Evolutionary conservation across 257 asterid genomes (phyloP).

Genomic region (Striga asiatica): DNA sequence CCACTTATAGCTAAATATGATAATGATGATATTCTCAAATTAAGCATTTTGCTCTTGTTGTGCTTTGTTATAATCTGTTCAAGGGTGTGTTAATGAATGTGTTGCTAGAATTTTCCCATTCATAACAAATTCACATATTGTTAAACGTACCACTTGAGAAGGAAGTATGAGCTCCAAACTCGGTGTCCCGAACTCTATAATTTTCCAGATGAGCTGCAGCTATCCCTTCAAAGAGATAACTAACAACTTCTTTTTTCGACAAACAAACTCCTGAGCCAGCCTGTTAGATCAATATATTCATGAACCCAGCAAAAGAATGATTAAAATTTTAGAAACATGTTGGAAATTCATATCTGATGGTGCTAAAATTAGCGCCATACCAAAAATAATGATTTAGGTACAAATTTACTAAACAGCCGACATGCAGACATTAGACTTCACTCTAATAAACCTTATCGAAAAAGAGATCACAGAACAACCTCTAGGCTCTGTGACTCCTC

Average conservation of each 20-base stretch:
- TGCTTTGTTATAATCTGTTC: too few relatives aligned
- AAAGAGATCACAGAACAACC: not conserved
- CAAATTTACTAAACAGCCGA: not conserved
- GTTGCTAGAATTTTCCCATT: too few relatives aligned
- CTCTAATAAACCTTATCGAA: not conserved
- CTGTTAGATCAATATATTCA: conserved; percentile 36
- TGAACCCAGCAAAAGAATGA: conserved; percentile 2
- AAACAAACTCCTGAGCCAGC: conserved; percentile 55
- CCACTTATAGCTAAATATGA: too few relatives aligned
- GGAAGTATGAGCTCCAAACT: conserved; percentile 21
- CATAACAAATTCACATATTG: not conserved
- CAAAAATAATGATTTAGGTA: too few relatives aligned
- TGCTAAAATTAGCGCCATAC: not conserved
- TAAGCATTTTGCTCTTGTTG: too few relatives aligned
- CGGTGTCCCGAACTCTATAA: conserved; percentile 31
- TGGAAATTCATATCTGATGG: not conserved
- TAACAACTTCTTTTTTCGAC: conserved; percentile 47
- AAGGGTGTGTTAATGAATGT: too few relatives aligned
- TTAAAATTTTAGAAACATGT: not conserved
- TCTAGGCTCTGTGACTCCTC: too few relatives aligned
- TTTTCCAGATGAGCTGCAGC: conserved; percentile 58
- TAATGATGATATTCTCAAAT: too few relatives aligned
- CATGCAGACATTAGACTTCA: not conserved
- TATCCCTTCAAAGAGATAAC: conserved; percentile 55
- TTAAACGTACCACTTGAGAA: conserved; percentile 32